Percentiles rank a stretch among this genome's conserved stretches.
Conservation (phyloP, 1,284 basidiomycete species). For the Cryptococcus wingfieldii region DNA sequence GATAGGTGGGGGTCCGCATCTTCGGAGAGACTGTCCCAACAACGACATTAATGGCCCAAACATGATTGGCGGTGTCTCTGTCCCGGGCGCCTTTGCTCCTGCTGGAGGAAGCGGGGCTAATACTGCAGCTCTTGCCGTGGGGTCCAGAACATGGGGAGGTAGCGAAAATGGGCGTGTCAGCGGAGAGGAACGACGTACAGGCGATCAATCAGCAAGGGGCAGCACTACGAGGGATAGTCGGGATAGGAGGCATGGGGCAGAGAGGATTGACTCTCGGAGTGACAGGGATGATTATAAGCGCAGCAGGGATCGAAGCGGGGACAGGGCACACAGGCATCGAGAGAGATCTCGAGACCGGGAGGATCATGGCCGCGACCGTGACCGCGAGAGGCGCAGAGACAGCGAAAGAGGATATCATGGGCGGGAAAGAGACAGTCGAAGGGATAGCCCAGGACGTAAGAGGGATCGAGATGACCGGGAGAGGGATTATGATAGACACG, state of each 20-base stretch:
- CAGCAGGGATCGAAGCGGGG: constrained; percentile 19
- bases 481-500: neutral
- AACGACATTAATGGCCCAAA: constrained; percentile 34
- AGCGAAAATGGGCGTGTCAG: constrained; percentile 3
- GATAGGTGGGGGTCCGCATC: constrained; percentile 68
- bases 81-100: constrained; percentile 3
- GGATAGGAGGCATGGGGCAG: constrained; percentile 5
- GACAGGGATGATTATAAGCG: neutral
- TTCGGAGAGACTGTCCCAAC: constrained; percentile 61
- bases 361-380: constrained; percentile 12
- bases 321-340: constrained; percentile 13
- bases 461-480: constrained; percentile 5
- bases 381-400: constrained; percentile 12
- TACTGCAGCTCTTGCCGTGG: constrained; percentile 19
- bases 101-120: constrained; percentile 28
- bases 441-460: constrained; percentile 2
- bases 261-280: neutral
- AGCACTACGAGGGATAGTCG: constrained; percentile 4
- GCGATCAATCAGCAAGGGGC: constrained; percentile 3
- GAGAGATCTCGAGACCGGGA: constrained; percentile 13
- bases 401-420: constrained; percentile 10
- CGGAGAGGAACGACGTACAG: constrained; percentile 9
- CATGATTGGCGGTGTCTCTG: constrained; percentile 21
- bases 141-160: constrained; percentile 10
- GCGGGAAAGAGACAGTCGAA: constrained; percentile 12